Base-by-base conservation (phyloP, 2,329 filamentous ascomycete genomes). In the Pseudogymnoascus sp. region DNA sequence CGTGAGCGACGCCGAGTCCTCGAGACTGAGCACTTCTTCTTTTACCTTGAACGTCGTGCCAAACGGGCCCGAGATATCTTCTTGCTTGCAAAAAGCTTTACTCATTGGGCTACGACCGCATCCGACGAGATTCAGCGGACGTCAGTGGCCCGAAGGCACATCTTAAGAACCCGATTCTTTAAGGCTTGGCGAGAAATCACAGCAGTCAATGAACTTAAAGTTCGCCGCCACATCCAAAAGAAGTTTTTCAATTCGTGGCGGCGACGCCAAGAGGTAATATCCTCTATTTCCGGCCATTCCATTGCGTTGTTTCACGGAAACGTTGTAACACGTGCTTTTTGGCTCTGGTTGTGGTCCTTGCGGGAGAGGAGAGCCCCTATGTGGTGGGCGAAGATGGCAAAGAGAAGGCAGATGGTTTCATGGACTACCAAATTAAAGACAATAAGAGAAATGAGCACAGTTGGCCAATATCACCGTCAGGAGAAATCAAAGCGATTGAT, bases 161-260 rank as follows among this genome's bases (percentile, higher is more conserved):
- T 93, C 65, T 76, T 95, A 62, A 81, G 87, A 63, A 84, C 83
- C 11, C 83, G 84, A 63, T 87, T 86, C 65, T 91, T 90, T 73
- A 84, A 83, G 64, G 84, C 84, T 6, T 91, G 88, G 88, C 80
- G 83, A 25, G 80, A 85, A 64, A 84, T 89, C 62, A 88, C 86
- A 9, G 67, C 67, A 56, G 68, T 69, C 12, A 73, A 70, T 59
- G 72, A 73, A 63, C 69, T 80, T 43, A 81, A 81, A 67, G 75
- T 78, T 9, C 77, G 79, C 46, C 74, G 80, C 36, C 80, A 86
- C 63, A 76, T 81, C 16, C 68, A 84, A 6, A 77, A 75, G 56
- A 84, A 81, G 63, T 86, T 84, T 61, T 77, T 88, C 59, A 71
- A 71, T 5, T 69, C 75, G n/a, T 88, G 84, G 72, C 71, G 65